Base-by-base conservation (phyloP, 805 yeast genomes). In the Spathaspora gorwiae region DNA sequence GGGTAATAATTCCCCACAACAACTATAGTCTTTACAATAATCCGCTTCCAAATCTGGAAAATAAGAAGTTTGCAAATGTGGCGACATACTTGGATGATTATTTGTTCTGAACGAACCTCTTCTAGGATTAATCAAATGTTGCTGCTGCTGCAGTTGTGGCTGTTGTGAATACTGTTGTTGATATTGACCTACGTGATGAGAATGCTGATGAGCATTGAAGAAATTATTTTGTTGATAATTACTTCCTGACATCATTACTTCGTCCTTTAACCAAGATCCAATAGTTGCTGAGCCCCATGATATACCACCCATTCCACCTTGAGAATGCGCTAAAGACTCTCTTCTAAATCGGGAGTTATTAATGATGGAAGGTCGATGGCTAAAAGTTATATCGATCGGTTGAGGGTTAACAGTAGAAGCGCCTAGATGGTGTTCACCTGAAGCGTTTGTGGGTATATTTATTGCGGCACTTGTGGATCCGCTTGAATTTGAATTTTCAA, bases 271-370 rank as follows among this genome's bases (percentile, higher is more conserved):
- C 99, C 99, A 92, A 12, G 94, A 83, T 11, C 97, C 97, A 29
- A 92, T 90, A 26, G 95, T 85, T 46, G 90, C 81, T 2, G 96
- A 90, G 19, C 98, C 98, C 97, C 97, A 92, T 7, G 95, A 84
- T 31, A 92, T 87, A 39, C 98, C 99, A 37, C 98, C 98, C 84
- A 94, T 87, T 27, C 38, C 34, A 9, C 98, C 98, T 62, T 89
- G 96, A 2, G 96, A 85, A 62, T 92, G 98, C 29, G 97, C 97
- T 47, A 94, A 81, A 47, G 90, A 82, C 57, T 92, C 98, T 52
- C 97, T 75, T 59, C 96, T 79, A 51, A 90, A 78, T 51, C 73
- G 55, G 33, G 63, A 61, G 53, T 68, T 69, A 55, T 66, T 68
- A 52, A 70, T 66, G 36, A 70, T 66, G 14, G 72, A 62, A 37